Evolutionary conservation across 176 grass and related monocot species (phyloP).

Genomic region (Paspalum notatum): DNA sequence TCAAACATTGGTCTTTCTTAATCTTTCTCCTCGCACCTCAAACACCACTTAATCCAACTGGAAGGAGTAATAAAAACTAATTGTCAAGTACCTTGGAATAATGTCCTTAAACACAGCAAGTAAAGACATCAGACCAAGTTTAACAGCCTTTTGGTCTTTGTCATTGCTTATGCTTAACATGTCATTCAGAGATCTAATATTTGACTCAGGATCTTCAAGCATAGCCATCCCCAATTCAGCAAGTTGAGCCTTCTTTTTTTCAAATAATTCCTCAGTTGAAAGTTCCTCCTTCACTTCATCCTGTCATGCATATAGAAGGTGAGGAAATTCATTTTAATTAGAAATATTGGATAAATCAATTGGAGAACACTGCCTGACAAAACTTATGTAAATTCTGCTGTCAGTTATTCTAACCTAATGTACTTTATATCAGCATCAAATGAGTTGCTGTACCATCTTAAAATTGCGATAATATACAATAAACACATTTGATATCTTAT

Average conservation of each 20-base stretch:
- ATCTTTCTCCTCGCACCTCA: too few species aligned
- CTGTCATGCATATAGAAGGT: too few species aligned
- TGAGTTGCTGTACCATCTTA: not conserved
- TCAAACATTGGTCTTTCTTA: too few species aligned
- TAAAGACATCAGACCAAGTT: constrained; percentile 85
- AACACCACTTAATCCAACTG: too few species aligned
- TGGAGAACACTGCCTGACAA: not conserved
- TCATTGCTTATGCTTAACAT: constrained; percentile 78
- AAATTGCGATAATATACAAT: not conserved
- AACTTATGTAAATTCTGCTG: not conserved
- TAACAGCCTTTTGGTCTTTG: constrained; percentile 74
- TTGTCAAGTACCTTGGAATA: constrained; percentile 55
- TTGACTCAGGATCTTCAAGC: constrained; percentile 89
- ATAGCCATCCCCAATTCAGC: constrained; percentile 87
- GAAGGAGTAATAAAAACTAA: not conserved
- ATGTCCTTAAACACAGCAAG: constrained; percentile 96
- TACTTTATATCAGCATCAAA: constrained; percentile 1
- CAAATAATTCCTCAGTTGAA: constrained; percentile 85
- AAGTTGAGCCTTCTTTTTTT: constrained; percentile 81
- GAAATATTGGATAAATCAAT: constrained; percentile 20
- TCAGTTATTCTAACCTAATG: not conserved
- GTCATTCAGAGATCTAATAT: constrained; percentile 88
- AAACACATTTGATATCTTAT: not conserved
- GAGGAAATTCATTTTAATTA: too few species aligned
- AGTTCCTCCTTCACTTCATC: constrained; percentile 90